Evolutionary conservation across 495 filamentous ascomycete species (phyloP), one percentile per base, ranked within the genome.

Genomic region (Neurospora sp.): DNA sequence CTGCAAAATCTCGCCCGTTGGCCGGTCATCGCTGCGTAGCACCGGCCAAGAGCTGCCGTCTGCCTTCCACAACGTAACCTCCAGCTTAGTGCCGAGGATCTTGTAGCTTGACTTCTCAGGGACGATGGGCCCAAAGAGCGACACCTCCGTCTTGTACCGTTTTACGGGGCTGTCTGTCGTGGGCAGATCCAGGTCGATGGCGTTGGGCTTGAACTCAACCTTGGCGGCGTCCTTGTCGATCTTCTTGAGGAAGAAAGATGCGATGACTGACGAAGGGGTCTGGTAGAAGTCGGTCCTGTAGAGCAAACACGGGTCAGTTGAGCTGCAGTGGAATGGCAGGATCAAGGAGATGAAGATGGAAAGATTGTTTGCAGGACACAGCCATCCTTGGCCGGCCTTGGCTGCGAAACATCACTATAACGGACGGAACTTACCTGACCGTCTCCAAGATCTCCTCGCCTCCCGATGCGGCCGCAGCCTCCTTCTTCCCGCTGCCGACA

Each of bases 191-290:
- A 99, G 85, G 10, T 85, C 83, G 69, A 98, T 80, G 4, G 86
- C 80, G 44, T 86, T 85, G 0, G 82, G 60, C 44, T 84, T 77
- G 80, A 98, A 94, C 16, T 87, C 82, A 11, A 98, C 88, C 73
- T 84, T 89, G 44, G 94, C 92, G 7, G 83, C 87, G 20, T 88
- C 87, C 82, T 94, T 96, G 79, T 97, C 90, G 77, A 99, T 97
- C 84, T 97, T 99, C 87, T 98, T 99, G 41, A 98, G 87, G 84
- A 96, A 99, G 72, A 98, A 90, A 20, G 93, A 96, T 9, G 93
- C 93, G 76, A 96, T 97, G 54, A 97, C 93, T 23, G 92, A 88
- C 9, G 88, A 87, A 31, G 91, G 83, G 1, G 96, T 98, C 84
- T 99, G 96, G 84, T 98, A 99, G 85, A 96, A 99, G 81, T 99